Evolutionary conservation across 1,284 basidiomycete genomes (phyloP).

Genomic region (Tilletia caries): DNA sequence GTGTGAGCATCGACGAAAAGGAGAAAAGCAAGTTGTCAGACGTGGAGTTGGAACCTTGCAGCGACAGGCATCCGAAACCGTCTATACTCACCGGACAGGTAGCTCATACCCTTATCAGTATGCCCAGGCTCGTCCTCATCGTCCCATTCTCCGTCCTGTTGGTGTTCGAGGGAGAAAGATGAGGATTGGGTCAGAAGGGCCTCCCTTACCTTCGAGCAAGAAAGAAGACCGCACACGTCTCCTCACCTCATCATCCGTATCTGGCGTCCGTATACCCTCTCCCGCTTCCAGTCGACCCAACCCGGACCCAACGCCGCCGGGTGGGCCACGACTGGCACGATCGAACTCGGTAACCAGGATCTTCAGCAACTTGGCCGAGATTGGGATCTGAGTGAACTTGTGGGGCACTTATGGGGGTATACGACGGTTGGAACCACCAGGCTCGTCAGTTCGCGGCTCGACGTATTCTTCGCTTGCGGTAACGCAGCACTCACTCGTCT

Average conservation of each 20-base stretch:
- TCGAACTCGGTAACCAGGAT: conserved; percentile 78
- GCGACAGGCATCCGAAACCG: too few species aligned
- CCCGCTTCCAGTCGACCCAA: background rate
- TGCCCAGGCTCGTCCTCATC: conserved; percentile 56
- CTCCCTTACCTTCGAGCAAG: too few species aligned
- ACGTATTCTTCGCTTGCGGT: background rate
- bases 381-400: conserved; percentile 77
- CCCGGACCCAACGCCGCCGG: conserved; percentile 16
- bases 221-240: background rate
- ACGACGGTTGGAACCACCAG: too few species aligned
- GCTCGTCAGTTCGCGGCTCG: background rate
- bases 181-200: background rate
- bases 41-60: too few species aligned
- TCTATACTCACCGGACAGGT: conserved; percentile 54
- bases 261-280: conserved; percentile 27
- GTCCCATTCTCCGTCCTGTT: conserved; percentile 38
- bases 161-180: background rate
- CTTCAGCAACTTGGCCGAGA: conserved; percentile 88
- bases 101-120: conserved; percentile 58
- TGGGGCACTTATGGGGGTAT: conserved; percentile 66
- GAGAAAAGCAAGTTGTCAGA: conserved; percentile 55
- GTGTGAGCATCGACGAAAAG: too few species aligned
- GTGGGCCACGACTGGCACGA: conserved; percentile 54
- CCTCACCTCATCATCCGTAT: conserved; percentile 34
- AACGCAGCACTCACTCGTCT: conserved; percentile 62